Conservation (phyloP, 257 asterid species). For the Nicotiana tomentosiformis region DNA sequence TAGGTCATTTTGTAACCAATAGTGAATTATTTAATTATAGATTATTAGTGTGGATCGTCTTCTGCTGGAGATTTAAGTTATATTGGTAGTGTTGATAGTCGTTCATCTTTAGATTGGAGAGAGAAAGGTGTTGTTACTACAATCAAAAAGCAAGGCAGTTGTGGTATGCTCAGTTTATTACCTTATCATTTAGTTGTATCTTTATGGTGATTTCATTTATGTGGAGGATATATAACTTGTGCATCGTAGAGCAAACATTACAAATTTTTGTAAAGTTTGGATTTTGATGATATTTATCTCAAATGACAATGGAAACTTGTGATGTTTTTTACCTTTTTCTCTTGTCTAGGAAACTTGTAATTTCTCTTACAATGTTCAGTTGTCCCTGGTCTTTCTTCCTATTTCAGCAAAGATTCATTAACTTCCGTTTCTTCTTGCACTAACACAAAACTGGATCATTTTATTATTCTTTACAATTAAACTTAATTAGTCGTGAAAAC, state of each 20-base stretch:
- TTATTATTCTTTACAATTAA: too few relatives aligned
- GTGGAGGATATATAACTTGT: not conserved
- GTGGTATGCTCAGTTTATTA: constrained; percentile 47
- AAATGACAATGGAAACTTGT: not conserved
- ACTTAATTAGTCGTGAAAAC: too few relatives aligned
- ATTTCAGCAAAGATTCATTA: too few relatives aligned
- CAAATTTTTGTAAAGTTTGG: too few relatives aligned
- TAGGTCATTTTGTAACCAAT: too few relatives aligned
- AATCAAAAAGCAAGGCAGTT: constrained; percentile 85
- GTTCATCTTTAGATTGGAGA: constrained; percentile 81
- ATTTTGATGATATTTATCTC: not conserved
- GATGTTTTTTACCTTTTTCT: not conserved
- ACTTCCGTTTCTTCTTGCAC: too few relatives aligned
- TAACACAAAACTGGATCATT: too few relatives aligned
- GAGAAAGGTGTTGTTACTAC: constrained; percentile 72
- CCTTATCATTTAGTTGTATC: not conserved
- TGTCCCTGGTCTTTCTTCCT: too few relatives aligned
- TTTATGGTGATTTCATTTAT: not conserved
- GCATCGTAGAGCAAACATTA: not conserved
- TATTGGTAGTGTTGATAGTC: constrained; percentile 35
- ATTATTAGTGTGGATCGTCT: not conserved
- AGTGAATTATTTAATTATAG: too few relatives aligned
- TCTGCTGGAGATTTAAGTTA: constrained; percentile 17
- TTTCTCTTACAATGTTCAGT: too few relatives aligned
- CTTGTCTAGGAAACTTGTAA: not conserved